phyloP scores from a whole-genome alignment of 352 stramenopile genomes.

The Phytopythium boreale region DNA sequence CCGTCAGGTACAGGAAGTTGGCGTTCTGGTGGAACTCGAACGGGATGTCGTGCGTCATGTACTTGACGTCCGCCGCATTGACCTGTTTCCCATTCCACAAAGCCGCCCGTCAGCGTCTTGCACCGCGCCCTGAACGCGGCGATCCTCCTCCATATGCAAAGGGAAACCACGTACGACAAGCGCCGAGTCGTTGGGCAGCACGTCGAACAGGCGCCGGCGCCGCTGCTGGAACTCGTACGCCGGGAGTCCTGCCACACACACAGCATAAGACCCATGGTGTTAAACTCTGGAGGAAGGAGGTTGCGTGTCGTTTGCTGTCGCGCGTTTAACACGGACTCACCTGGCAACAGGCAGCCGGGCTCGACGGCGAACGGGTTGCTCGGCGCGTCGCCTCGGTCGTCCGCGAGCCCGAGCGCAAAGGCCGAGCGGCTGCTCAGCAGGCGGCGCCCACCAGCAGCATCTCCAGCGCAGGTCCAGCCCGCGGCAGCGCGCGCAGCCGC shows the following conservation, averaged over 20 bases:
- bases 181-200: constrained; percentile 66
- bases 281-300: not conserved
- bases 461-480: not conserved
- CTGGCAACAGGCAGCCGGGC: constrained; percentile 46
- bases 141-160: not conserved
- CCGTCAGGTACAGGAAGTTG: constrained; percentile 86
- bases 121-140: not conserved
- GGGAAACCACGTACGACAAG: constrained; percentile 42
- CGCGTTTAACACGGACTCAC: constrained; percentile 14
- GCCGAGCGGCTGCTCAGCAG: constrained; percentile 11
- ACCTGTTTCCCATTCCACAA: constrained; percentile 15
- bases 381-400: constrained; percentile 1
- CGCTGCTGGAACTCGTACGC: constrained; percentile 63
- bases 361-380: constrained; percentile 53
- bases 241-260: constrained; percentile 33
- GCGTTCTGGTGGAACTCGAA: constrained; percentile 86
- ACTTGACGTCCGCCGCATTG: constrained; percentile 73
- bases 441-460: not conserved
- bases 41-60: constrained; percentile 86
- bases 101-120: not conserved
- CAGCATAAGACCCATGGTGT: too few relatives aligned
- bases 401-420: constrained; percentile 28
- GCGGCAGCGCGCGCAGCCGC: not conserved
- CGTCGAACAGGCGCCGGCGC: constrained; percentile 54
- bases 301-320: not conserved